Percentiles rank a stretch among this genome's conserved stretches.
Conservation (phyloP, 2,329 filamentous ascomycete species). For the Nothophoma quercina region DNA sequence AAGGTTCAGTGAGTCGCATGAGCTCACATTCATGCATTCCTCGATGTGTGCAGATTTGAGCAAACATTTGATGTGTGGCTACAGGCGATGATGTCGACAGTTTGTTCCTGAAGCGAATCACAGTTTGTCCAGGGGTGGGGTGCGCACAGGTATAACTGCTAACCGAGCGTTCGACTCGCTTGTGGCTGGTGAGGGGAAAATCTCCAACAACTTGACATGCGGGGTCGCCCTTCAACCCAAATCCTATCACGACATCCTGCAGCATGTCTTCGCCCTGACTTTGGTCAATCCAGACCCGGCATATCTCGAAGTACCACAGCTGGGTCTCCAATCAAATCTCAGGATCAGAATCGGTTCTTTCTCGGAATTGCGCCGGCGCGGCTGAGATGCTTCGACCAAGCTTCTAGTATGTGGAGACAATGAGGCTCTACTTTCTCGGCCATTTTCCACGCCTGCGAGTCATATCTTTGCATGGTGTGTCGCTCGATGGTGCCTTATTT, state of each 20-base stretch:
- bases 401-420: not conserved
- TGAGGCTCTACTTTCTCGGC: conserved; percentile 5
- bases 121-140: too few species aligned
- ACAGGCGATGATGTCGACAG: not conserved
- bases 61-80: not conserved
- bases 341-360: not conserved
- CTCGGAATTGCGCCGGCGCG: not conserved
- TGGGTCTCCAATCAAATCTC: too few species aligned
- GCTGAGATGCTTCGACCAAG: not conserved
- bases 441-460: not conserved
- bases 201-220: not conserved
- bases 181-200: not conserved
- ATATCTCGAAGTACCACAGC: too few species aligned
- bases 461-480: not conserved
- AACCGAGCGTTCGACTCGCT: not conserved
- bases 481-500: conserved; percentile 3
- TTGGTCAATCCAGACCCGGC: too few species aligned
- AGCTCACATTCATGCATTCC: too few species aligned
- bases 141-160: not conserved
- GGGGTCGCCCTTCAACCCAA: not conserved
- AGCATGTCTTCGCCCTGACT: too few species aligned
- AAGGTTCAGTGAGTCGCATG: too few species aligned
- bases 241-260: too few species aligned
- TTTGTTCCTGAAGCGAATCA: not conserved
- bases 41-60: not conserved